Base-by-base conservation (phyloP, 768 basidiomycete genomes). In the Omphalotus guepiniiformis region DNA sequence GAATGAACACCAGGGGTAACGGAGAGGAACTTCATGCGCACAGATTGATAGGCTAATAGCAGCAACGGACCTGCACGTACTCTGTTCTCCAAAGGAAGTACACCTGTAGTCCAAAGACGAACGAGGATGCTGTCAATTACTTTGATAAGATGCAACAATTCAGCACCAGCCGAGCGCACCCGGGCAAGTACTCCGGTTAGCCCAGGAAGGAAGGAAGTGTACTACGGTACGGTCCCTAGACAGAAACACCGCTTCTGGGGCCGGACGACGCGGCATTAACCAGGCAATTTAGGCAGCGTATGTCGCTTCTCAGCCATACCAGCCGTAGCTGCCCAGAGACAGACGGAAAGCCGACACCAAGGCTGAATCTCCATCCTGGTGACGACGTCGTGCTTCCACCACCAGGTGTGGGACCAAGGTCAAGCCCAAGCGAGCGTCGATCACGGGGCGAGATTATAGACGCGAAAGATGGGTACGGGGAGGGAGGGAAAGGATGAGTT, bases 21-120 rank as follows among this genome's bases (percentile, higher is more conserved):
- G 2, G 91, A 88, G 38, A 93, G 65, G 56, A 93, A 92, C 50
- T 85, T 78, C 84, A 93, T 90, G 32, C 88, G 72, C 21, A 93
- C 87, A 16, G 87, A 88, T 61, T 93, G 90, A 59, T 89, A 90
- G 1, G 88, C 83, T 8, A 80, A 80, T 3, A 89, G 85, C n/a
- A 78, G 72, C 18, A 93, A 71, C 11, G 90, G 90, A 87, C 90
- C 90, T 32, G 92, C 77, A 13, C 87, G 74, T 35, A 92, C 79
- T 27, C 86, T 75, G 56, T 87, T 85, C 57, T 90, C 87, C 58
- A 92, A 58, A 4, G 90, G 82, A 26, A 91, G 60, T 34, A 93
- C 75, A 6, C 89, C 87, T 16, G 81, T 79, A 48, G n/a, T n/a
- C n/a, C n/a, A n/a, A n/a, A n/a, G n/a, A n/a, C n/a, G n/a, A n/a